A percentile compares a stretch with the other conserved stretches of the same genome.
phyloP scores from a whole-genome alignment of 192 early-diverging fungal species.

The Coemansia sp. region DNA sequence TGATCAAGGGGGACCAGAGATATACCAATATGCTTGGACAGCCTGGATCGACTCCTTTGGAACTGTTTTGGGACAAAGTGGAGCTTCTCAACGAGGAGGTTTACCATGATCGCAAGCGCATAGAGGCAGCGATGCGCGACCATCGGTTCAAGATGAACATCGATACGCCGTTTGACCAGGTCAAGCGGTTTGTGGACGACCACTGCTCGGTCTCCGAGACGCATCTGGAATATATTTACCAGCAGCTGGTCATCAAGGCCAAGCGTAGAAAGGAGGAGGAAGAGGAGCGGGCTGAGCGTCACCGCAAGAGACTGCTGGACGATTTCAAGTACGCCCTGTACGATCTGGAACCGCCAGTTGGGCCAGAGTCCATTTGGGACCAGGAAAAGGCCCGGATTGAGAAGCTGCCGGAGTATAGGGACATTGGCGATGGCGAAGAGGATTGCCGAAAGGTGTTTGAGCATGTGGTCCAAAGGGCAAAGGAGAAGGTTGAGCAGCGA shows the following conservation, averaged over 20 bases:
- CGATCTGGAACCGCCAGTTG: conserved; percentile 60
- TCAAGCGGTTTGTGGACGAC: conserved; percentile 43
- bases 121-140: conserved; percentile 52
- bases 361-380: conserved; percentile 66
- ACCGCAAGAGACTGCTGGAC: conserved; percentile 70
- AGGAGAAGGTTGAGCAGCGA: conserved; percentile 39
- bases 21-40: conserved; percentile 74
- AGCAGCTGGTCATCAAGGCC: conserved; percentile 62
- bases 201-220: conserved; percentile 2
- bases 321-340: conserved; percentile 73
- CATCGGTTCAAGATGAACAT: conserved; percentile 18
- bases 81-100: conserved; percentile 75
- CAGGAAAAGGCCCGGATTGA: conserved; percentile 40
- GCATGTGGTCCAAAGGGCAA: conserved; percentile 61
- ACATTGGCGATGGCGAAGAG: conserved; percentile 60
- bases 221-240: conserved; percentile 27
- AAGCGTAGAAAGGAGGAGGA: conserved; percentile 65
- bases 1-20: conserved; percentile 65
- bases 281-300: conserved; percentile 63
- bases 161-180: conserved; percentile 25
- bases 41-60: conserved; percentile 80
- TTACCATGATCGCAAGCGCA: conserved; percentile 62
- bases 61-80: conserved; percentile 91
- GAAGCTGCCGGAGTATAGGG: conserved; percentile 58
- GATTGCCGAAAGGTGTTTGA: conserved; percentile 71